Percentiles rank a stretch among this genome's conserved stretches.
These are phyloP conservation scores for Ophiostoma tasmaniense DNA, from an alignment of 2,329 filamentous ascomycete species.

Conservation along the genomic window DNA sequence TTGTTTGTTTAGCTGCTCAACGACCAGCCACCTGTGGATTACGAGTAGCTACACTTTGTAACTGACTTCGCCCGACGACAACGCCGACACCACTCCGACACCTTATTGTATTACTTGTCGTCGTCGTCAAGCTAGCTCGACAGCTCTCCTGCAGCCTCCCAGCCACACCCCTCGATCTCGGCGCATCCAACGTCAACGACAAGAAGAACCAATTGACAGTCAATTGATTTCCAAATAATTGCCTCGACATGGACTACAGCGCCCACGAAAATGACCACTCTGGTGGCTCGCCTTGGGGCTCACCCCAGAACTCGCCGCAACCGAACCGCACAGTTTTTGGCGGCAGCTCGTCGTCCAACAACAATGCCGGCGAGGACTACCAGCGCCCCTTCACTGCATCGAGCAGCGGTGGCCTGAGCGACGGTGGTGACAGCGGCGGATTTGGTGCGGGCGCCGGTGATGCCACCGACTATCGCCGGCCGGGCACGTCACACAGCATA, in stretches of 20 bases:
- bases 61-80: not conserved
- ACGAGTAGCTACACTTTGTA: not conserved
- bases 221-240: not conserved
- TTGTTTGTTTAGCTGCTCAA: not conserved
- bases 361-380: slow-evolving; percentile 34
- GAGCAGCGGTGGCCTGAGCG: slow-evolving; percentile 34
- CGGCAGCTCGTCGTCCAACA: slow-evolving; percentile 24
- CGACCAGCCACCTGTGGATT: not conserved
- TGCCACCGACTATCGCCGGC: slow-evolving; percentile 34
- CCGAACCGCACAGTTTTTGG: slow-evolving; percentile 37
- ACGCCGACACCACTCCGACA: not conserved
- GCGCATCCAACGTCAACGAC: not conserved
- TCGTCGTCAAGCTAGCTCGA: not conserved
- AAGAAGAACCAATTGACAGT: not conserved
- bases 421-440: slow-evolving; percentile 29
- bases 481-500: slow-evolving; percentile 40
- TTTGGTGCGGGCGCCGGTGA: slow-evolving; percentile 32
- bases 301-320: slow-evolving; percentile 30
- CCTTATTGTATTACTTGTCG: not conserved
- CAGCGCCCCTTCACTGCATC: slow-evolving; percentile 29
- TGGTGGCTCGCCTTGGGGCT: slow-evolving; percentile 42
- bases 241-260: slow-evolving; percentile 48
- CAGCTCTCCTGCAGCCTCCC: not conserved
- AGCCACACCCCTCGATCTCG: not conserved
- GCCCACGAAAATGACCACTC: slow-evolving; percentile 45